These are phyloP conservation scores for Podospora sp. DNA, from an alignment of 495 filamentous ascomycete genomes.

Conservation along the genomic window DNA sequence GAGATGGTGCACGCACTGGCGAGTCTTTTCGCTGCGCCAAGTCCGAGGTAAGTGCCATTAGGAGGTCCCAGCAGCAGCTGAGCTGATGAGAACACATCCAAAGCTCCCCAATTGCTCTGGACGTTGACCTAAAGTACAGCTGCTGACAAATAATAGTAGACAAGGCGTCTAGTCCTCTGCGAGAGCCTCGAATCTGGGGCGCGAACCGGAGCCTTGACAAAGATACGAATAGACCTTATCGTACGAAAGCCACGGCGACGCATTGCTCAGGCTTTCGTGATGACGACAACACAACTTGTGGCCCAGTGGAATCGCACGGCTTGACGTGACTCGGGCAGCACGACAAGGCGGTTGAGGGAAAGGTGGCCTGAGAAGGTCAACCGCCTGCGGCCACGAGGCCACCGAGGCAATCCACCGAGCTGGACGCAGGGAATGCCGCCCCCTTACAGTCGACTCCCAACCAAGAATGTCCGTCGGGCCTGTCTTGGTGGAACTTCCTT, in stretches of 20 bases:
- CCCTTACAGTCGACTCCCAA: not conserved
- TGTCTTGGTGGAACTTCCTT: not conserved
- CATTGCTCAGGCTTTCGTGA: not conserved
- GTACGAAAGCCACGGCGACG: not conserved
- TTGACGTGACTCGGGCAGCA: not conserved
- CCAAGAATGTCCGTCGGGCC: not conserved
- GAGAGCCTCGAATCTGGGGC: not conserved
- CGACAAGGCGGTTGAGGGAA: not conserved
- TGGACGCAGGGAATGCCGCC: not conserved
- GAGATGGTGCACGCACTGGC: not conserved
- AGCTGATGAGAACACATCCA: not conserved
- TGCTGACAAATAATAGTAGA: not conserved
- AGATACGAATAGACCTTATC: not conserved
- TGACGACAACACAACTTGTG: not conserved
- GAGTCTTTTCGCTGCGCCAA: not conserved
- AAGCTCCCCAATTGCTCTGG: not conserved
- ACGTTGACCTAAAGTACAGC: not conserved
- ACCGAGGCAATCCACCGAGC: not conserved
- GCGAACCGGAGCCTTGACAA: not conserved
- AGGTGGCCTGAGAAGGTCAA: not conserved
- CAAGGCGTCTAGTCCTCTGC: not conserved
- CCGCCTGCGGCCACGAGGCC: not conserved
- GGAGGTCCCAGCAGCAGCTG: not conserved
- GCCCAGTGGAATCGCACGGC: not conserved
- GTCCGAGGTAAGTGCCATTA: not conserved